Evolutionary conservation across 441 rosid species (phyloP).

Genomic region (Eruca vesicaria): DNA sequence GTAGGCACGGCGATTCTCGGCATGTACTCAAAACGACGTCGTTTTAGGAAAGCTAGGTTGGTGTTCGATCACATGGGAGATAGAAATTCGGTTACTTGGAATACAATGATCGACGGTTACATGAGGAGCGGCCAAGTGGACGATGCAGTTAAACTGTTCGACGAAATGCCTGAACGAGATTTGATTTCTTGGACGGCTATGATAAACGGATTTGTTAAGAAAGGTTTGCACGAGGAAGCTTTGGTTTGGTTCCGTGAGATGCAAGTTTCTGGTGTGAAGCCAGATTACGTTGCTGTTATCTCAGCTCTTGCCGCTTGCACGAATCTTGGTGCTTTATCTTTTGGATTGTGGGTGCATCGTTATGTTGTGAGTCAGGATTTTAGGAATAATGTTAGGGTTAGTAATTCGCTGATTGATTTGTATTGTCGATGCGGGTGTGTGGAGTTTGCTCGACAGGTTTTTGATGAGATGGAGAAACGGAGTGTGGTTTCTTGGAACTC

Average conservation of each 20-base stretch:
- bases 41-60: constrained; percentile 45
- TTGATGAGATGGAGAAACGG: constrained; percentile 53
- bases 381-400: constrained; percentile 51
- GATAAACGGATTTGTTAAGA: constrained; percentile 74
- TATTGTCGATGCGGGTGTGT: constrained; percentile 70
- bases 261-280: constrained; percentile 50
- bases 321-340: constrained; percentile 55
- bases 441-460: constrained; percentile 60
- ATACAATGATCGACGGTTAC: constrained; percentile 70
- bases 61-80: constrained; percentile 42
- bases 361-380: constrained; percentile 48
- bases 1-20: constrained; percentile 68
- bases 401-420: constrained; percentile 69
- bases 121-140: constrained; percentile 47
- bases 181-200: constrained; percentile 75
- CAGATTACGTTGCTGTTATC: constrained; percentile 67
- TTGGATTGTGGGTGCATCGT: constrained; percentile 68
- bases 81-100: constrained; percentile 69
- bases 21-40: constrained; percentile 63
- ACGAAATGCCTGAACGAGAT: constrained; percentile 61
- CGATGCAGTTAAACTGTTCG: constrained; percentile 53
- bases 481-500: constrained; percentile 82
- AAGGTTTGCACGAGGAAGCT: constrained; percentile 54
- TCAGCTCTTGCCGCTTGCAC: constrained; percentile 65
- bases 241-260: constrained; percentile 62